Conservation (phyloP, 768 basidiomycete genomes). For the Tulasnella sp. region DNA sequence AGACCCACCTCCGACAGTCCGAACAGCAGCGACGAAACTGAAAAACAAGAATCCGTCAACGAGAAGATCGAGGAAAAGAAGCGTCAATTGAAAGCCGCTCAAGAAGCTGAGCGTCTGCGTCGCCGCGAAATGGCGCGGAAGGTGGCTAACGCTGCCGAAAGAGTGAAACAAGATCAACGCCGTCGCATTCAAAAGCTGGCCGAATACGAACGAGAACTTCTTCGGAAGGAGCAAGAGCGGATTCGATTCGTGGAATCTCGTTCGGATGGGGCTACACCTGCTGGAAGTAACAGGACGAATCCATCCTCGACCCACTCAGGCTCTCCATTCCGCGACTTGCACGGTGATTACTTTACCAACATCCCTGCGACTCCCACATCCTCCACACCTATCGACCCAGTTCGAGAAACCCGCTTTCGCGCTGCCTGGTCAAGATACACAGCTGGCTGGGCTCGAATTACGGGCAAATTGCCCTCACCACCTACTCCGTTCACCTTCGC, state of each 20-base stretch:
- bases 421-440: slow-evolving; percentile 14
- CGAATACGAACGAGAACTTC: slow-evolving; percentile 4
- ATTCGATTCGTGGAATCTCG: not conserved
- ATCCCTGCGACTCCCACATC: not conserved
- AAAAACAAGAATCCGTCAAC: not conserved
- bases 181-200: not conserved
- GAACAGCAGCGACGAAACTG: not conserved
- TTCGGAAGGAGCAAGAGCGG: slow-evolving; percentile 6
- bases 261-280: not conserved
- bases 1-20: not conserved
- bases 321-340: not conserved
- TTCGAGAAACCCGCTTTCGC: not conserved
- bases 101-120: not conserved
- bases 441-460: slow-evolving; percentile 6
- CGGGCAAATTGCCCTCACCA: not conserved
- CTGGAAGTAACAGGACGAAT: not conserved
- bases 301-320: not conserved
- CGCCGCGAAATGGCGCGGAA: slow-evolving; percentile 16
- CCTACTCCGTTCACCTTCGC: not conserved
- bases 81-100: slow-evolving; percentile 6
- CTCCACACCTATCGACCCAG: not conserved
- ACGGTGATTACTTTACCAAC: slow-evolving; percentile 1
- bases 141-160: slow-evolving; percentile 2
- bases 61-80: slow-evolving; percentile 13
- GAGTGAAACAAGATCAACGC: not conserved